Base-by-base conservation (phyloP, 805 yeast species). In the Sugiyamaella valdiviana region DNA sequence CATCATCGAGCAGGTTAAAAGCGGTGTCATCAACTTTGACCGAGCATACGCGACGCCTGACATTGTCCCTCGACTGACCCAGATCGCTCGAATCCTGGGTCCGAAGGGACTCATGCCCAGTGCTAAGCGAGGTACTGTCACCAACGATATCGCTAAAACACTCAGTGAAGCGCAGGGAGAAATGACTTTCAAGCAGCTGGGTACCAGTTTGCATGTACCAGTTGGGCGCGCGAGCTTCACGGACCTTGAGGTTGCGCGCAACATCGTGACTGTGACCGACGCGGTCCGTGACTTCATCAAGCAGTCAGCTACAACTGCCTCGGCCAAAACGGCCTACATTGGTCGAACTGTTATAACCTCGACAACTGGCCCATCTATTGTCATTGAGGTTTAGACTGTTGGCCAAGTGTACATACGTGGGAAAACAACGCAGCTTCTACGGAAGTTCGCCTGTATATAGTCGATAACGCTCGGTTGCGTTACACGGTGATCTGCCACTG, bases 81-180 rank as follows among this genome's bases (percentile, higher is more conserved):
- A 77, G 49, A 70, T 87, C 19, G 96, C 93, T n/a, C 78, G 89
- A 60, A 70, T 76, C 9, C 74, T 93, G 57, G 98, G 98, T 50
- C 95, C 95, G 26, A 80, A 75, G 60, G 95, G 95, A 20, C 74
- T 93, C 57, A 83, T 90, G 85, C 98, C 99, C 42, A 76, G 77
- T 39, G 81, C 77, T 12, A 89, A 88, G 69, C 84, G 81, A 62
- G 95, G 95, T 15, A 89, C 96, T 1, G 93, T 91, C 6, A 70
- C 83, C 1, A 76, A 78, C n/a, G 79, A 88, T 58, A 68, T 88
- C 24, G 70, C 69, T 17, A 64, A 65, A 6, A 67, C 83, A 50
- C 73, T 90, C 51, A 60, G 65, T 35, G 68, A 72, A 6, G 78
- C 80, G 44, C 67, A 79, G 39, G 93, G 93, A 24, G 77, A 85